Evolutionary conservation across 2,329 filamentous ascomycete genomes (phyloP).

Genomic region (Microascus cirrosus): DNA sequence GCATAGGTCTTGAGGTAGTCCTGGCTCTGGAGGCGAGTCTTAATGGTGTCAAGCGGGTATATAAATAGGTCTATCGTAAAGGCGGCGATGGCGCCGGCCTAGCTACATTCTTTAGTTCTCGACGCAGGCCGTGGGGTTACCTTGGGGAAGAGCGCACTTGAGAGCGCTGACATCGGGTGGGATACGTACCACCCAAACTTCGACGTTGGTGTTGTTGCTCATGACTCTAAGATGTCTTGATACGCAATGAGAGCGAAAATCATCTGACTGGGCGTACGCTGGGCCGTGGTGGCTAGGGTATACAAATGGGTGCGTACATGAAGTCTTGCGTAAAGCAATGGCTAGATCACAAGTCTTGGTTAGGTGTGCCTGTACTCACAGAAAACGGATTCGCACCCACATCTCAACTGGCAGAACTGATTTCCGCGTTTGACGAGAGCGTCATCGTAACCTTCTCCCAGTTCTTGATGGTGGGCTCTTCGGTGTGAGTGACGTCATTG

Average conservation of each 20-base stretch:
- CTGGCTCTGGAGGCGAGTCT: conserved; percentile 73
- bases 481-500: too few species aligned
- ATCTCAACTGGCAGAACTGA: too few species aligned
- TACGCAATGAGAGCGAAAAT: background rate
- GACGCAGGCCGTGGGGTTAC: background rate
- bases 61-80: conserved; percentile 78
- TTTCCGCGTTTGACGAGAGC: too few species aligned
- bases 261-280: too few species aligned
- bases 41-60: conserved; percentile 82
- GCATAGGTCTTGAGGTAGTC: conserved; percentile 57
- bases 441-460: too few species aligned
- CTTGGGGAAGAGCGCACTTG: background rate
- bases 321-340: too few species aligned
- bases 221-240: background rate
- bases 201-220: background rate
- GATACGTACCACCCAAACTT: background rate
- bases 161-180: background rate
- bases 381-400: too few species aligned
- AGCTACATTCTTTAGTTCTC: background rate
- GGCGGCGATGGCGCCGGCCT: conserved; percentile 79
- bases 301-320: too few species aligned
- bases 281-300: too few species aligned
- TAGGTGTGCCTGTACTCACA: too few species aligned
- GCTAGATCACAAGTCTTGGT: too few species aligned
- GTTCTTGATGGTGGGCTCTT: too few species aligned